A percentile compares a stretch with the other conserved stretches of the same genome.
These are phyloP conservation scores for Micractinium conductrix DNA, from an alignment of 139 green algal genomes.

Conservation along the genomic window DNA sequence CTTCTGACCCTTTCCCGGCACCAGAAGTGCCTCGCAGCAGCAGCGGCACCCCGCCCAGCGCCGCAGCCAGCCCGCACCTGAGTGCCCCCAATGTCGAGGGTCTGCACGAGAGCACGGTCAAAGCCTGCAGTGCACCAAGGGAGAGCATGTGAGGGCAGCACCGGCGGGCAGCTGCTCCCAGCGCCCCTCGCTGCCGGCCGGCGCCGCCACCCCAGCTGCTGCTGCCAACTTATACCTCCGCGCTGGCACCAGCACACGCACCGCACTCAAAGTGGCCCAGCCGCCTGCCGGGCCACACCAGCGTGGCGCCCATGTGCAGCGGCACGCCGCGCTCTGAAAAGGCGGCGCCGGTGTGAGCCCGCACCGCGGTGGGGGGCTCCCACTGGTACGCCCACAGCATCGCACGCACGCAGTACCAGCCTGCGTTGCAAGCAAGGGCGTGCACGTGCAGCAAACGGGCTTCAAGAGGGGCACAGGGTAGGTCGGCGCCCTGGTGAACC, in stretches of 20 bases:
- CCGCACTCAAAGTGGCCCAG: slow-evolving; percentile 37
- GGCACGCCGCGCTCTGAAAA: slow-evolving; percentile 45
- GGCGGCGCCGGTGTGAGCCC: slow-evolving; percentile 28
- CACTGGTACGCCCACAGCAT: slow-evolving; percentile 48
- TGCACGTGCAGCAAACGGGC: not conserved
- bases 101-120: too few relatives aligned
- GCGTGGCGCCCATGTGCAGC: slow-evolving; percentile 36
- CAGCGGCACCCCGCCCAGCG: too few relatives aligned
- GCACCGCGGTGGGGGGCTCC: slow-evolving; percentile 18
- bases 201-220: too few relatives aligned
- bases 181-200: too few relatives aligned
- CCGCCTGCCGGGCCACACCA: slow-evolving; percentile 41
- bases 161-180: too few relatives aligned
- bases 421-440: not conserved
- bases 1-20: too few relatives aligned
- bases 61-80: too few relatives aligned
- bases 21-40: slow-evolving; percentile 39
- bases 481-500: too few relatives aligned
- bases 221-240: too few relatives aligned
- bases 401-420: slow-evolving; percentile 49
- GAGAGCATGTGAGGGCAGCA: not conserved
- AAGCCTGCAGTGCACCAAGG: not conserved
- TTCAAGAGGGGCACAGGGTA: not conserved
- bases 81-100: too few relatives aligned
- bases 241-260: too few relatives aligned